Evolutionary conservation across 352 stramenopile genomes (phyloP).

Genomic region (Pythium volutum): DNA sequence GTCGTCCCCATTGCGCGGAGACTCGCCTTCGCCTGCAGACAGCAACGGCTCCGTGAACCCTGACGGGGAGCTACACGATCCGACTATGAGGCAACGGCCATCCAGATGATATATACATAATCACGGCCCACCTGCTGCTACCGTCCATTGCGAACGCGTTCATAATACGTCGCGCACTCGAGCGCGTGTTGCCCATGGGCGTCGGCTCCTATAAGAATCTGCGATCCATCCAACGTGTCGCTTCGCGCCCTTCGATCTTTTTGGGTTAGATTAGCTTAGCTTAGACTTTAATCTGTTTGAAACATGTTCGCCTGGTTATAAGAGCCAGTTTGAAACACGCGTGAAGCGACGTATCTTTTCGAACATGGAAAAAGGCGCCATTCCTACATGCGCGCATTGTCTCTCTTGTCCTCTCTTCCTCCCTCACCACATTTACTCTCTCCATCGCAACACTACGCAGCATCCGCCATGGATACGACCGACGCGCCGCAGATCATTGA

Average conservation of each 20-base stretch:
- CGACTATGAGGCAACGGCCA: no score
- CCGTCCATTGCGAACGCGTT: slow-evolving; percentile 11
- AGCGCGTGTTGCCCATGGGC: slow-evolving; percentile 18
- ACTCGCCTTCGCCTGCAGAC: not conserved
- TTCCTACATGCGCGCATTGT: not conserved
- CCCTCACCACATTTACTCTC: not conserved
- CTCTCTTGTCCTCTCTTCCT: not conserved
- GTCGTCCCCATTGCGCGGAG: not conserved
- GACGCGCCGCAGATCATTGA: slow-evolving; percentile 97
- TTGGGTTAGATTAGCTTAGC: not conserved
- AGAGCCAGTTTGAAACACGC: not conserved
- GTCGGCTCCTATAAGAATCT: not conserved
- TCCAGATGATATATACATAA: not conserved
- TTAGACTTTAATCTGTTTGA: not conserved
- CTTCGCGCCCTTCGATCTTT: slow-evolving; percentile 2
- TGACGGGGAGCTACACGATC: slow-evolving; percentile 7
- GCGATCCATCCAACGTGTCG: not conserved
- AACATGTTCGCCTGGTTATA: not conserved
- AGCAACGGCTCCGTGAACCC: slow-evolving; percentile 63
- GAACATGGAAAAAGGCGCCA: not conserved
- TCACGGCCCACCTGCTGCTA: not conserved
- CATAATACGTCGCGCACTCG: slow-evolving; percentile 12
- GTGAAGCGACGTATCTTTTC: slow-evolving; percentile 1
- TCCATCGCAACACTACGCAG: not conserved
- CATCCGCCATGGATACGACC: slow-evolving; percentile 89